These are phyloP conservation scores for Hirschioporus abietinus DNA, from an alignment of 768 basidiomycete genomes.

Conservation along the genomic window DNA sequence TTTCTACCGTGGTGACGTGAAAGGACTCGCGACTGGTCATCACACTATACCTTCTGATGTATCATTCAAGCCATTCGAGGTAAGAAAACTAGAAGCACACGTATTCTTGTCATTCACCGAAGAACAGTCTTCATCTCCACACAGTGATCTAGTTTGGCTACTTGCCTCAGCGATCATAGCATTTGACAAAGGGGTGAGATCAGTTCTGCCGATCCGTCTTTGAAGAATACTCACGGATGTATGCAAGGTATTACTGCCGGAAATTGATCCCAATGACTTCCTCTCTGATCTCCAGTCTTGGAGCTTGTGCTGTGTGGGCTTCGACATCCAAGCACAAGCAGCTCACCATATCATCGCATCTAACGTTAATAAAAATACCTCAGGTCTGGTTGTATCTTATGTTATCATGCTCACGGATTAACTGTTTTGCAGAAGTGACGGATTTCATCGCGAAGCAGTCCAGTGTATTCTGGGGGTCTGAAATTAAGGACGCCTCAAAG, in stretches of 20 bases:
- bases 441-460: slow-evolving; percentile 40
- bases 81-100: slow-evolving; percentile 21
- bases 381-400: slow-evolving; percentile 41
- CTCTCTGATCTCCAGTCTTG: slow-evolving; percentile 53
- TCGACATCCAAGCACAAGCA: slow-evolving; percentile 47
- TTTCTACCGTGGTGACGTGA: slow-evolving; percentile 48
- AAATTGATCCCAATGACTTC: slow-evolving; percentile 44
- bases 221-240: not conserved
- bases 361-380: slow-evolving; percentile 72
- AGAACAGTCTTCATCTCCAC: slow-evolving; percentile 31
- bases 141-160: slow-evolving; percentile 62
- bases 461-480: slow-evolving; percentile 42
- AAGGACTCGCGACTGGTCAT: slow-evolving; percentile 49
- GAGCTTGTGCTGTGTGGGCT: slow-evolving; percentile 46
- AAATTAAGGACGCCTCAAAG: slow-evolving; percentile 33
- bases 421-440: slow-evolving; percentile 35
- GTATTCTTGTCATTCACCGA: slow-evolving; percentile 21
- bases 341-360: slow-evolving; percentile 55
- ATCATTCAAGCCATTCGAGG: slow-evolving; percentile 48
- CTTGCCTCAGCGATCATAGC: slow-evolving; percentile 64
- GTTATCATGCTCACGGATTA: slow-evolving; percentile 4
- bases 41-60: slow-evolving; percentile 37
- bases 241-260: slow-evolving; percentile 45
- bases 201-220: not conserved
- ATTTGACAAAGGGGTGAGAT: slow-evolving; percentile 57